Conservation (phyloP, 2,329 filamentous ascomycete genomes). For the Ophiocordyceps robertsii region DNA sequence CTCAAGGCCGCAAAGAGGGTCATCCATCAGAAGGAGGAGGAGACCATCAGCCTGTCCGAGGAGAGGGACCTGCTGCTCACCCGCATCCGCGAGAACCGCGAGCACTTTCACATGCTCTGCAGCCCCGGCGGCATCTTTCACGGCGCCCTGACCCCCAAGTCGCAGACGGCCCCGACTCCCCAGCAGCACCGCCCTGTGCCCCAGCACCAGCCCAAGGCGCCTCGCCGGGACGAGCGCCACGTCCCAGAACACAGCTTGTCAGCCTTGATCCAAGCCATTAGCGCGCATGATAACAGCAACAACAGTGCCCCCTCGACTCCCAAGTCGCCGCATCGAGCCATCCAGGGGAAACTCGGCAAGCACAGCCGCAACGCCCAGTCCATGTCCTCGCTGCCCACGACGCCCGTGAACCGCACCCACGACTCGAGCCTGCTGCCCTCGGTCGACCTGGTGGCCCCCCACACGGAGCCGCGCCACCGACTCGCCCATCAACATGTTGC, state of each 20-base stretch:
- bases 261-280: constrained; percentile 68
- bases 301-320: constrained; percentile 65
- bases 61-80: constrained; percentile 67
- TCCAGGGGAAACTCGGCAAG: constrained; percentile 36
- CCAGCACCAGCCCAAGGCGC: constrained; percentile 34
- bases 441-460: constrained; percentile 42
- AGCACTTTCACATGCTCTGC: constrained; percentile 69
- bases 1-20: constrained; percentile 63
- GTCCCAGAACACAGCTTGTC: constrained; percentile 52
- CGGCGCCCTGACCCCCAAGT: constrained; percentile 45
- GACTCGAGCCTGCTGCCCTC: constrained; percentile 46
- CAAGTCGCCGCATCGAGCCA: constrained; percentile 28
- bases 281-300: constrained; percentile 44
- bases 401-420: constrained; percentile 44
- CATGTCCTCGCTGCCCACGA: constrained; percentile 71
- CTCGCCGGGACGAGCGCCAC: constrained; percentile 29
- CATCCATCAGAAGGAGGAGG: constrained; percentile 65
- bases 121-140: constrained; percentile 60
- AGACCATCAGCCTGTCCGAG: constrained; percentile 55
- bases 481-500: constrained; percentile 24
- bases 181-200: constrained; percentile 26
- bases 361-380: constrained; percentile 71
- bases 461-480: constrained; percentile 41
- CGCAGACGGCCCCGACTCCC: constrained; percentile 29
- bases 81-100: constrained; percentile 78